phyloP scores from a whole-genome alignment of 306 rosid species.

The Ormosia emarginata region DNA sequence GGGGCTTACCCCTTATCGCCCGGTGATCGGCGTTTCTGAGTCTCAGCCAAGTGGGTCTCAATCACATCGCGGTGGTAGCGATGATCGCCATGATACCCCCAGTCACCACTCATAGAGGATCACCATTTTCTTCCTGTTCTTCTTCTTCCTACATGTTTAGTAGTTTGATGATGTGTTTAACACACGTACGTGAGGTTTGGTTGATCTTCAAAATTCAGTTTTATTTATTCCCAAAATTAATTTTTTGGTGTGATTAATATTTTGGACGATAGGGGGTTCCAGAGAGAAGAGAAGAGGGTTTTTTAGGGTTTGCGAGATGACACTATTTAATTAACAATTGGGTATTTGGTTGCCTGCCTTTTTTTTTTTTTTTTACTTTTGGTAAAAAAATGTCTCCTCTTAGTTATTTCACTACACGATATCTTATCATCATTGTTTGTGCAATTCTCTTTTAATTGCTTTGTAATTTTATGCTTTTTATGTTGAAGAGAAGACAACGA shows the following conservation, averaged over 20 bases:
- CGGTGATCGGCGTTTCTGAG: conserved; percentile 35
- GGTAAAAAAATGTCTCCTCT: background rate
- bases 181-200: conserved; percentile 84
- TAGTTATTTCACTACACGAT: conserved; percentile 36
- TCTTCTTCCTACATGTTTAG: conserved; percentile 34
- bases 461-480: conserved; percentile 32
- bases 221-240: conserved; percentile 25
- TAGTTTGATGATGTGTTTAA: conserved; percentile 59
- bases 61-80: conserved; percentile 55
- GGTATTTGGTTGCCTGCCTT: conserved; percentile 28
- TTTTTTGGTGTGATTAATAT: conserved; percentile 59
- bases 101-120: conserved; percentile 60
- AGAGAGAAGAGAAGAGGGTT: conserved; percentile 6
- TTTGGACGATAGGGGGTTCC: conserved; percentile 2
- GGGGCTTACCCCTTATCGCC: conserved; percentile 54
- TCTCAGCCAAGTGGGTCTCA: conserved; percentile 57
- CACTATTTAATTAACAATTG: conserved; percentile 50
- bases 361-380: conserved; percentile 2
- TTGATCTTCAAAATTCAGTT: conserved; percentile 46
- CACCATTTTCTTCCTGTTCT: conserved; percentile 24
- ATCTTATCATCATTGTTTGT: conserved; percentile 52
- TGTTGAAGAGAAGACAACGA: conserved; percentile 38
- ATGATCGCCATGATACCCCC: conserved; percentile 50
- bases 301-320: conserved; percentile 55
- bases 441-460: conserved; percentile 25